Evolutionary conservation across 441 rosid species (phyloP).

Genomic region (Cnidoscolus chayamansa): DNA sequence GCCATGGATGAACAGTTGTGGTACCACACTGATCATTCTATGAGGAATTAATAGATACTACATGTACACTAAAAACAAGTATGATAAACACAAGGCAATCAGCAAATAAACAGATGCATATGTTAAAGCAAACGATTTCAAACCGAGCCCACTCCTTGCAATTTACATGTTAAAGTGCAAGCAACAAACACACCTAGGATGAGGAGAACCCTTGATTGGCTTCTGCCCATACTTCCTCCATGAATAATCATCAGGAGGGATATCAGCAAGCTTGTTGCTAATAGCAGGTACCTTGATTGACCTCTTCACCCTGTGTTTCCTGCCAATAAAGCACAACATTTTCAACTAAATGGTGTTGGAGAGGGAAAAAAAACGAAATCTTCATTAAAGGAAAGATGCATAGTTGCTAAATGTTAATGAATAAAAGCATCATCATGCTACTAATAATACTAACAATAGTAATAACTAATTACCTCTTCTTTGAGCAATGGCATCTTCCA

Average conservation of each 20-base stretch:
- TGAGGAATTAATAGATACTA: neutral
- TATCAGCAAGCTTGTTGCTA: conserved; percentile 77
- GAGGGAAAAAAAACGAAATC: neutral
- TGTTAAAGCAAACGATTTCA: neutral
- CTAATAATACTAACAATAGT: too few species aligned
- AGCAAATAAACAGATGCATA: neutral
- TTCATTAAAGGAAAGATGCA: neutral
- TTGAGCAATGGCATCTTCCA: conserved; percentile 70
- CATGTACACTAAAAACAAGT: neutral
- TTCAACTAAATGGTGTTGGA: neutral
- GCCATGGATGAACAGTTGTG: conserved; percentile 1
- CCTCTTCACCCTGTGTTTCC: conserved; percentile 68
- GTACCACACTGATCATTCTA: neutral
- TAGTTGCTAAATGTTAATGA: neutral
- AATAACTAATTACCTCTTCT: conserved; percentile 44
- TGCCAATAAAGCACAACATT: conserved; percentile 30
- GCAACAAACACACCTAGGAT: conserved; percentile 54
- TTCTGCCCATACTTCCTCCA: conserved; percentile 88
- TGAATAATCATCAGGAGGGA: conserved; percentile 76
- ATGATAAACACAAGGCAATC: neutral
- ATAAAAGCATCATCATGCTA: neutral
- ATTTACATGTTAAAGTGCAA: conserved; percentile 2
- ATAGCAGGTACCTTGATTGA: conserved; percentile 74
- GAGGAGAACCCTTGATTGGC: conserved; percentile 83
- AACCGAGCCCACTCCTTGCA: neutral